Conservation (phyloP, 2,329 filamentous ascomycete genomes). For the Calcarisporium arbuscula region DNA sequence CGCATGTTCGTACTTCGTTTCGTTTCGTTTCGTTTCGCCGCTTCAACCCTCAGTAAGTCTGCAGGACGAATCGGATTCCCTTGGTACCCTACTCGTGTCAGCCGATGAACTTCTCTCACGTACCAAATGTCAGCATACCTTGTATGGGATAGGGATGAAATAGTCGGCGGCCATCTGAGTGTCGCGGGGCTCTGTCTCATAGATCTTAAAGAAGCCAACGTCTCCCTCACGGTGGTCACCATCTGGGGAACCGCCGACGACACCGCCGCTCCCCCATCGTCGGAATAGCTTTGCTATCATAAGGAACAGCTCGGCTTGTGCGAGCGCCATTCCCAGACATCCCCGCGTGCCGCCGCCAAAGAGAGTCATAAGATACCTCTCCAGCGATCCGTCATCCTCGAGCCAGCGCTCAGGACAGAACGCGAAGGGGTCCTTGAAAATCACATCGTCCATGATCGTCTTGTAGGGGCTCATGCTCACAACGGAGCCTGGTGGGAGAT, state of each 20-base stretch:
- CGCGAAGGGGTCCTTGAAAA: slow-evolving; percentile 24
- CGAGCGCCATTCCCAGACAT: slow-evolving; percentile 31
- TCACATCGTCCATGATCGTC: slow-evolving; percentile 25
- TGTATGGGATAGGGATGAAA: slow-evolving; percentile 32
- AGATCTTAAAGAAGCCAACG: slow-evolving; percentile 26
- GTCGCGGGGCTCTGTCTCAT: slow-evolving; percentile 26
- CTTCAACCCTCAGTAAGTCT: slow-evolving; percentile 16
- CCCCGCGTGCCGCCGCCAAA: slow-evolving; percentile 27
- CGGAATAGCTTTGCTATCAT: slow-evolving; percentile 31
- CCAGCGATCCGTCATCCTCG: slow-evolving; percentile 23
- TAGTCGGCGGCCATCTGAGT: slow-evolving; percentile 31
- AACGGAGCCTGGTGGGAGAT: slow-evolving; percentile 25
- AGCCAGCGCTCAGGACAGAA: slow-evolving; percentile 32
- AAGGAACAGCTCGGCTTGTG: slow-evolving; percentile 31
- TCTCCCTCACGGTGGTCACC: slow-evolving; percentile 27
- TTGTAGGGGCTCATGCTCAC: slow-evolving; percentile 32
- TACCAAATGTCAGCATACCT: slow-evolving; percentile 15
- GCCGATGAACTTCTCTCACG: too few species aligned
- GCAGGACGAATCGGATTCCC: slow-evolving; percentile 26
- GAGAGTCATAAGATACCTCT: slow-evolving; percentile 27
- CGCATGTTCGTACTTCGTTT: too few species aligned
- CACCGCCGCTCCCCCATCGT: slow-evolving; percentile 27
- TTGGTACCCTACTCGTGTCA: slow-evolving; percentile 23
- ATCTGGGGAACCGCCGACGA: slow-evolving; percentile 20
- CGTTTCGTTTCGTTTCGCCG: too few species aligned